Conservation (phyloP, 2,329 filamentous ascomycete genomes). For the Talaromyces amestolkiae region DNA sequence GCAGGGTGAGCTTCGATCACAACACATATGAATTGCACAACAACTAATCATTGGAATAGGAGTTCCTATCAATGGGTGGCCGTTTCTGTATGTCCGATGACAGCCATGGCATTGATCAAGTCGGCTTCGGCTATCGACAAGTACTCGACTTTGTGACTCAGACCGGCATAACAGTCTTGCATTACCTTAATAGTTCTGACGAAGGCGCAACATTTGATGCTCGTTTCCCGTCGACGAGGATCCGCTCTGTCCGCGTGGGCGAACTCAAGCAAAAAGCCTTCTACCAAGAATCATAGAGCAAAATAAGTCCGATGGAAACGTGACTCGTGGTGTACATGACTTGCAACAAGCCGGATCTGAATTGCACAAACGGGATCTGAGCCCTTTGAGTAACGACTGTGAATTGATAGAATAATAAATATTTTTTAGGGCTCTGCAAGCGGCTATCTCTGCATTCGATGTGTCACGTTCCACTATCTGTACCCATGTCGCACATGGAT, state of each 20-base stretch:
- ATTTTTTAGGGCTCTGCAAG: not conserved
- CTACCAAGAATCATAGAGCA: not conserved
- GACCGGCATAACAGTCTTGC: constrained; percentile 38
- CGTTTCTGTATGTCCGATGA: constrained; percentile 91
- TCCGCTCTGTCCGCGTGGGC: constrained; percentile 32
- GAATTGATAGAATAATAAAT: not conserved
- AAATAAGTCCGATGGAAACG: not conserved
- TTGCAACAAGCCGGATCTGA: not conserved
- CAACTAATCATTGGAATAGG: constrained; percentile 45
- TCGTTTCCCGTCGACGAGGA: constrained; percentile 38
- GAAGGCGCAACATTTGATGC: constrained; percentile 26
- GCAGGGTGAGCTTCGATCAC: constrained; percentile 45
- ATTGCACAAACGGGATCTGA: not conserved
- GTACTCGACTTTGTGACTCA: constrained; percentile 68
- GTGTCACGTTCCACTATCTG: constrained; percentile 4
- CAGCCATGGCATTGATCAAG: constrained; percentile 82
- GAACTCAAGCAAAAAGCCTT: constrained; percentile 30
- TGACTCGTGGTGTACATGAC: not conserved
- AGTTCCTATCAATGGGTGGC: constrained; percentile 70
- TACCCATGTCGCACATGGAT: constrained; percentile 1
- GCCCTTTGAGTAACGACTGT: not conserved
- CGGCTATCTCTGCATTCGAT: constrained; percentile 7
- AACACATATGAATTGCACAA: not conserved
- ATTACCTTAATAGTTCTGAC: constrained; percentile 34
- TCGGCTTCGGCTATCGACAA: constrained; percentile 77